Percentiles rank a stretch among this genome's conserved stretches.
These are phyloP conservation scores for Diaporthe caulivora DNA, from an alignment of 2,329 filamentous ascomycete species.

Conservation along the genomic window DNA sequence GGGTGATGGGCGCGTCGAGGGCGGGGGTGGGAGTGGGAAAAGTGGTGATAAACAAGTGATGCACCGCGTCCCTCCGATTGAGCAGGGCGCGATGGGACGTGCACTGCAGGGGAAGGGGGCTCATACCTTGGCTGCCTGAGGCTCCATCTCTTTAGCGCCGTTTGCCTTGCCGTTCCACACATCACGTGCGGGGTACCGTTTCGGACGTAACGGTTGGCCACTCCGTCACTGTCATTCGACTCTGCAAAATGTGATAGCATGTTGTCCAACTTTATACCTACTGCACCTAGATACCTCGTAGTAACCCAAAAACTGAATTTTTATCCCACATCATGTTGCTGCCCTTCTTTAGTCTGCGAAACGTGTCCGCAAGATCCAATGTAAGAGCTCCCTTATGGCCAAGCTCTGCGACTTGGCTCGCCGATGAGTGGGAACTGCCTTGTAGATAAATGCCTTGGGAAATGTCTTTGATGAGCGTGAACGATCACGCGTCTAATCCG, in stretches of 20 bases:
- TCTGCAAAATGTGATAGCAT: too few species aligned
- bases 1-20: slow-evolving; percentile 38
- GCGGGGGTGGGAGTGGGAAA: slow-evolving; percentile 28
- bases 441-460: slow-evolving; percentile 29
- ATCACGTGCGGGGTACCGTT: slow-evolving; percentile 9
- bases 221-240: background rate
- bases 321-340: background rate
- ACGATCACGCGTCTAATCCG: slow-evolving; percentile 77
- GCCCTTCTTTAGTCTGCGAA: background rate
- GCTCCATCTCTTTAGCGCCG: slow-evolving; percentile 29
- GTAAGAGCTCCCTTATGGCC: background rate
- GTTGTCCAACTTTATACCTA: too few species aligned
- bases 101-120: slow-evolving; percentile 33
- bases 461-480: background rate
- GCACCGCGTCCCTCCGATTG: slow-evolving; percentile 36
- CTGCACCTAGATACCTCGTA: background rate
- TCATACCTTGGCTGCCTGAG: slow-evolving; percentile 34
- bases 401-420: background rate
- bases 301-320: background rate
- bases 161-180: background rate
- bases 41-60: slow-evolving; percentile 40
- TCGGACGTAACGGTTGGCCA: background rate
- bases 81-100: slow-evolving; percentile 39
- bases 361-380: background rate
- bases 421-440: too few species aligned